Evolutionary conservation across 805 yeast genomes (phyloP).

Genomic region (Tetrapisispora pingtungensis): DNA sequence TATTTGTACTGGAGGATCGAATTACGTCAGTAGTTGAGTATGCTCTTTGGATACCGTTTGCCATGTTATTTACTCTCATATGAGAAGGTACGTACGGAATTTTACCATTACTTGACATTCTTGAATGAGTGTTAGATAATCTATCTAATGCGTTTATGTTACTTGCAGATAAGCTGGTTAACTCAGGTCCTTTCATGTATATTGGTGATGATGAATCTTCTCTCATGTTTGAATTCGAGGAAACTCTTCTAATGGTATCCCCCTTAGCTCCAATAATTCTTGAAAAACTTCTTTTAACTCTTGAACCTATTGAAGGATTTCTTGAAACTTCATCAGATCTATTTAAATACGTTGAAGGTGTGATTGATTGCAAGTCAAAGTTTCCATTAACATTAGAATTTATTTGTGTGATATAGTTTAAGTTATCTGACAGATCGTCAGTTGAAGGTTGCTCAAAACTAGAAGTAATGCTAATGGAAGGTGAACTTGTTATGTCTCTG

Average conservation of each 20-base stretch:
- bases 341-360: not conserved
- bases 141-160: not conserved
- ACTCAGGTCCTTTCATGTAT: not conserved
- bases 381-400: slow-evolving; percentile 1
- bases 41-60: not conserved
- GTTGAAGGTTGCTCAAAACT: slow-evolving; percentile 1
- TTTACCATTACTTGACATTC: not conserved
- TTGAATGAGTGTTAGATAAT: not conserved
- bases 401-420: slow-evolving; percentile 10
- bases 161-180: not conserved
- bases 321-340: slow-evolving; percentile 2
- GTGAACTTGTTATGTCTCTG: not conserved
- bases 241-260: slow-evolving; percentile 7
- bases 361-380: not conserved
- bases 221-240: slow-evolving; percentile 7
- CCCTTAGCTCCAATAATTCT: slow-evolving; percentile 20
- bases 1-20: not conserved
- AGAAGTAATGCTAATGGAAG: slow-evolving; percentile 1
- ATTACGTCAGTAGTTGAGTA: not conserved
- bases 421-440: slow-evolving; percentile 2
- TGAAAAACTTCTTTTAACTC: slow-evolving; percentile 21
- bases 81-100: not conserved
- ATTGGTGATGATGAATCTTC: not conserved
- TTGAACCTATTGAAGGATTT: slow-evolving; percentile 21
- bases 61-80: no score